Percentiles rank a stretch among this genome's conserved stretches.
Conservation (phyloP, 306 rosid genomes). For the Astragalus glycyphyllos region DNA sequence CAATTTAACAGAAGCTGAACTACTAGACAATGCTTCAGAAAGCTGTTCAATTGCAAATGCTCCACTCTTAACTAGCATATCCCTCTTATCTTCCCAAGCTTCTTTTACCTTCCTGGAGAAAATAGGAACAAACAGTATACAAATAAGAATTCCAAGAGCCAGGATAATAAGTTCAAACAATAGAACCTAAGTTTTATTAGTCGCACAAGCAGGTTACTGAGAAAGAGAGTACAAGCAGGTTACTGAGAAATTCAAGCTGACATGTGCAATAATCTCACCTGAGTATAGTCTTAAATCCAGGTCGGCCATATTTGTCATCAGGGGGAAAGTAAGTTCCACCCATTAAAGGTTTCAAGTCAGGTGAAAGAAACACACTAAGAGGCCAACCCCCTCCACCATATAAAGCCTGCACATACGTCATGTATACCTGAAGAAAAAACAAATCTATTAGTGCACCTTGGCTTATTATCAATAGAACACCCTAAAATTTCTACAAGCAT, state of each 20-base stretch:
- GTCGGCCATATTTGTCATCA: conserved; percentile 85
- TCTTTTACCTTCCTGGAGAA: conserved; percentile 83
- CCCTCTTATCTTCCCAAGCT: conserved; percentile 81
- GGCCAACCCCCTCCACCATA: conserved; percentile 99
- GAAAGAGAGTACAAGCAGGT: conserved; percentile 17
- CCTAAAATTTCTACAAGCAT: conserved; percentile 24
- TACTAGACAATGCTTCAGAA: conserved; percentile 74
- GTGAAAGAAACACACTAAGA: conserved; percentile 82
- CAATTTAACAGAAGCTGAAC: conserved; percentile 71
- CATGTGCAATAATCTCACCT: conserved; percentile 58
- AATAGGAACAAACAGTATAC: conserved; percentile 34
- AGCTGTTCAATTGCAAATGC: conserved; percentile 84
- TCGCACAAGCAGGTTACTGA: conserved; percentile 15
- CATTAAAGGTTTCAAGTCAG: conserved; percentile 94
- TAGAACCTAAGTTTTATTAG: conserved; percentile 24
- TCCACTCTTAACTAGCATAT: conserved; percentile 85
- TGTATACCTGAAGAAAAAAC: conserved; percentile 71
- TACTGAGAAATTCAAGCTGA: conserved; percentile 36
- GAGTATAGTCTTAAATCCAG: conserved; percentile 87
- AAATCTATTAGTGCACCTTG: conserved; percentile 34
- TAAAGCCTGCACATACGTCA: conserved; percentile 97
- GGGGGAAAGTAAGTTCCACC: conserved; percentile 99
- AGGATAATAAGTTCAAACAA: conserved; percentile 22
- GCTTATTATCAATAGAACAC: conserved; percentile 23
- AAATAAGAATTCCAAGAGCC: conserved; percentile 24